Conservation (phyloP, 768 basidiomycete species). For the Melanogaster broomeanus region DNA sequence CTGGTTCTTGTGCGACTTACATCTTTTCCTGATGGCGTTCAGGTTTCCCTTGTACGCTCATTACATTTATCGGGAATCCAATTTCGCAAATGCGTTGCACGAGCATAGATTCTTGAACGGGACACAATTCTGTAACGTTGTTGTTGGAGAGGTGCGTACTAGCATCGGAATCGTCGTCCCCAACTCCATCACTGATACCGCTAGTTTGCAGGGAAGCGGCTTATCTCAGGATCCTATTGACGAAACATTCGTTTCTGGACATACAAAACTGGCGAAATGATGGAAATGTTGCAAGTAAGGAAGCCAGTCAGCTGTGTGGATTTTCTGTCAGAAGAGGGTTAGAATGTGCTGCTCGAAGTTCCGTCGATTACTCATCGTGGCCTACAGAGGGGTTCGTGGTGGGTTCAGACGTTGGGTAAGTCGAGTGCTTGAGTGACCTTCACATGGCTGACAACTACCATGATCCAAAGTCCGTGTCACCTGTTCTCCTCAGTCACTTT, state of each 20-base stretch:
- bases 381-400: constrained; percentile 81
- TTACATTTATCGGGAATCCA: constrained; percentile 85
- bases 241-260: constrained; percentile 91
- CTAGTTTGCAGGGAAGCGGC: constrained; percentile 56
- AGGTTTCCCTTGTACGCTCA: constrained; percentile 73
- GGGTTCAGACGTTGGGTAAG: constrained; percentile 92
- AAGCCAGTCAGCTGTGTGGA: constrained; percentile 92
- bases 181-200: background rate
- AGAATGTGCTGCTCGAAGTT: constrained; percentile 9
- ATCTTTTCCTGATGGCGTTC: background rate
- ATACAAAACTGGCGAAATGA: constrained; percentile 63
- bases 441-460: background rate
- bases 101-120: constrained; percentile 76
- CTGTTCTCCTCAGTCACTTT: constrained; percentile 86
- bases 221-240: constrained; percentile 92
- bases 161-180: background rate
- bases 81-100: constrained; percentile 74
- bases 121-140: constrained; percentile 81
- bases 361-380: constrained; percentile 6
- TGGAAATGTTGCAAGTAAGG: constrained; percentile 82
- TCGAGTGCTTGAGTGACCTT: constrained; percentile 2
- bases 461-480: constrained; percentile 72
- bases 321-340: constrained; percentile 79
- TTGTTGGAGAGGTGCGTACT: constrained; percentile 52
- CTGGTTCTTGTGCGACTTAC: background rate